phyloP scores from a whole-genome alignment of 495 filamentous ascomycete species.

The Podospora fimiseda region DNA sequence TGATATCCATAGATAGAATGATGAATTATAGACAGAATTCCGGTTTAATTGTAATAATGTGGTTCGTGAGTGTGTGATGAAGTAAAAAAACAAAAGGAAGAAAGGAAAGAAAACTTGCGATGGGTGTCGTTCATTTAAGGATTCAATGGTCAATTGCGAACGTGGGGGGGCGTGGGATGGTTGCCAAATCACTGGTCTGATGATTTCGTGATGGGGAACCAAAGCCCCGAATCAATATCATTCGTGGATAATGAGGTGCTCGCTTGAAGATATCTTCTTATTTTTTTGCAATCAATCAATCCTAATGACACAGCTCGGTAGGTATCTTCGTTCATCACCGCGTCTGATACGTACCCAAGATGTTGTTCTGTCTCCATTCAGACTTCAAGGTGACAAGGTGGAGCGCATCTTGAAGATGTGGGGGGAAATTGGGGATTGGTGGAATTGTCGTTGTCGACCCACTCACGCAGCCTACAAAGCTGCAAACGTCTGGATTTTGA shows the following conservation, averaged over 20 bases:
- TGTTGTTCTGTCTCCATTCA: too few relatives aligned
- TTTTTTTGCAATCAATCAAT: too few relatives aligned
- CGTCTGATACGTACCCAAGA: too few relatives aligned
- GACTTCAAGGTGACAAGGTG: background rate
- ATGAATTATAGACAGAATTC: background rate
- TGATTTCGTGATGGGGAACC: constrained; percentile 17
- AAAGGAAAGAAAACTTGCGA: background rate
- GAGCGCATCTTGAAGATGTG: background rate
- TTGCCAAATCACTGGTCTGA: constrained; percentile 17
- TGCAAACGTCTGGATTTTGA: too few relatives aligned
- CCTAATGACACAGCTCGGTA: too few relatives aligned
- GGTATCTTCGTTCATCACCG: too few relatives aligned
- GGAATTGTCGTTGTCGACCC: too few relatives aligned
- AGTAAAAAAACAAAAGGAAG: background rate
- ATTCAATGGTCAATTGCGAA: constrained; percentile 9
- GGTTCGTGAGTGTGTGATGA: background rate
- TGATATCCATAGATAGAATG: constrained; percentile 13
- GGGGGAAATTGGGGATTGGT: too few relatives aligned
- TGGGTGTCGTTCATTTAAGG: constrained; percentile 27
- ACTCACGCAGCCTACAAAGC: too few relatives aligned
- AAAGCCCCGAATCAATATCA: too few relatives aligned
- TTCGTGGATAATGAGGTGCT: too few relatives aligned
- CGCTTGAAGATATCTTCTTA: too few relatives aligned
- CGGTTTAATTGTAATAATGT: background rate
- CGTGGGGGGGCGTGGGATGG: constrained; percentile 37